A percentile compares a stretch with the other conserved stretches of the same genome.
These are phyloP conservation scores for Tylopilus sp. DNA, from an alignment of 1,284 basidiomycete species.

Conservation along the genomic window DNA sequence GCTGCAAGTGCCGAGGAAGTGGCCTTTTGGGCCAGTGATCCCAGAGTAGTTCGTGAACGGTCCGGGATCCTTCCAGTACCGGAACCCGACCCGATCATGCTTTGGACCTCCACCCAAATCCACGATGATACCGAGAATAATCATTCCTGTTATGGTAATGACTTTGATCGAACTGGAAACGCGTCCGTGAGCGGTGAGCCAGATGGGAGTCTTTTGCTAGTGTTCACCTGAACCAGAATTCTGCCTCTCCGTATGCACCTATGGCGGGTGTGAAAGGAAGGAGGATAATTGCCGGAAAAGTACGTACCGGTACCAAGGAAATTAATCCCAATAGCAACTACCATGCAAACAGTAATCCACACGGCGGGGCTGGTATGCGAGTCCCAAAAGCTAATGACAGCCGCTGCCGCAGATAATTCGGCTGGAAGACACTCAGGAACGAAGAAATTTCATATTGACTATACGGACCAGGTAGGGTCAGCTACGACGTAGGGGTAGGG, in stretches of 20 bases:
- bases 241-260: constrained; percentile 50
- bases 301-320: constrained; percentile 46
- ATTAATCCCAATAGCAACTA: constrained; percentile 62
- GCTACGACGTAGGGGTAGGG: constrained; percentile 8
- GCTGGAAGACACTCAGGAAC: constrained; percentile 32
- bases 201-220: background rate
- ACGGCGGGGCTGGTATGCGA: constrained; percentile 52
- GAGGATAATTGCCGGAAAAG: background rate
- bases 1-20: constrained; percentile 46
- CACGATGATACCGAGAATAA: constrained; percentile 43
- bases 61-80: constrained; percentile 47
- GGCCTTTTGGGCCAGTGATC: constrained; percentile 34
- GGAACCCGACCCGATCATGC: constrained; percentile 39
- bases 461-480: constrained; percentile 27
- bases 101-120: constrained; percentile 42
- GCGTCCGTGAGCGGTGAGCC: background rate
- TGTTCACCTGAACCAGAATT: constrained; percentile 44
- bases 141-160: constrained; percentile 40
- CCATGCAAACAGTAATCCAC: constrained; percentile 61
- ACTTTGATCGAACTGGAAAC: constrained; percentile 41
- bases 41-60: constrained; percentile 34
- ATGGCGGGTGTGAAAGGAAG: background rate
- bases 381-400: constrained; percentile 60
- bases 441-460: background rate
- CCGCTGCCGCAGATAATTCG: constrained; percentile 60